Base-by-base conservation (phyloP, 768 basidiomycete species). In the Collybia sordida region DNA sequence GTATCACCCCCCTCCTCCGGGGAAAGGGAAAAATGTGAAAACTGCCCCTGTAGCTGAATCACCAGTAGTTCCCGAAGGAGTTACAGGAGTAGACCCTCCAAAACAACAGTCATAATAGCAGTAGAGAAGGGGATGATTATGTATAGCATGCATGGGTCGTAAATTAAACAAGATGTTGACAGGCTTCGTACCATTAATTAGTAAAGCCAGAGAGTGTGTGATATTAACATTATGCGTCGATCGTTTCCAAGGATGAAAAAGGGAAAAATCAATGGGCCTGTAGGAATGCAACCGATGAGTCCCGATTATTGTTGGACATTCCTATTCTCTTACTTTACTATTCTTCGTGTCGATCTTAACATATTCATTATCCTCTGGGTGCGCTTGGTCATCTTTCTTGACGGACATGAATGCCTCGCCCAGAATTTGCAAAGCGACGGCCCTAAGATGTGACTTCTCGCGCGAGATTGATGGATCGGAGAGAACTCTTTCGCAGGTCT, bases 401-500 rank as follows among this genome's bases (percentile, higher is more conserved):
- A 90, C 88, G 15, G 62, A 63, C 66, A 81, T 73, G 59, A 83
- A 95, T 3, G 89, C 86, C 53, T 91, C 89, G 4, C 93, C 93
- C 1, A 95, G 72, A 35, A 93, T 85, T 62, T 91, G 89, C 57
- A 96, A 62, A 3, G 90, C 91, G 18, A 89, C 79, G 0, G 93
- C 93, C 15, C 93, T 79, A 46, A 93, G 68, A 27, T 81, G 74
- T 1, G 84, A 77, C 63, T 90, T 89, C 31, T 77, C 71, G 0
- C 78, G 73, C 0, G 80, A 50, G 40, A 88, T 63, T 6, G 64
- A 59, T 0, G 80, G 67, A 47, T 89, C 84, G 39, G 77, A 76
- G 4, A 95, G 74, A 15, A 95, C 74, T 19, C 85, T 80, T 55
- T 95, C 93, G 62, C 93, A 95, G 0, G 88, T 88, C 65, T 95